A percentile compares a stretch with the other conserved stretches of the same genome.
Conservation (phyloP, 345 rosid species). For the Xanthoceras sorbifolium region DNA sequence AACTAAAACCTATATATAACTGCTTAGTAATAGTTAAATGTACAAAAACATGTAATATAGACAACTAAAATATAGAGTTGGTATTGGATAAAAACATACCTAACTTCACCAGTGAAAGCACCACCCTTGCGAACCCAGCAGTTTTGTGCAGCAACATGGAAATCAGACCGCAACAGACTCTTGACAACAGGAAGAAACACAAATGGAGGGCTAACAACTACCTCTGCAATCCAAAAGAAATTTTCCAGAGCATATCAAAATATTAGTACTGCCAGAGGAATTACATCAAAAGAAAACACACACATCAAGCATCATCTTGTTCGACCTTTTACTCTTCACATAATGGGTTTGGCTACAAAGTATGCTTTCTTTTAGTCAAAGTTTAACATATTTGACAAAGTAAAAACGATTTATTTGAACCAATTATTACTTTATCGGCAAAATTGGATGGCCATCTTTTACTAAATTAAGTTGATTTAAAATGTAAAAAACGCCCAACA, state of each 20-base stretch:
- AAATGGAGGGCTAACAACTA: conserved; percentile 75
- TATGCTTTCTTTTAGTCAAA: too few relatives aligned
- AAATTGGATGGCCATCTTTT: too few relatives aligned
- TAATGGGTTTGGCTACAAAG: too few relatives aligned
- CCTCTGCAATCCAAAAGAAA: conserved; percentile 46
- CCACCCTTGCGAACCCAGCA: conserved; percentile 78
- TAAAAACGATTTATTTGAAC: neutral
- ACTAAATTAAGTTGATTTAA: neutral
- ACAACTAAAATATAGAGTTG: neutral
- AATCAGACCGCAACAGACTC: conserved; percentile 48
- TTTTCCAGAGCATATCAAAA: neutral
- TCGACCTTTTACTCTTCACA: neutral
- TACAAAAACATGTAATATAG: neutral
- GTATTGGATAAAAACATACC: conserved; percentile 34
- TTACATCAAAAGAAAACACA: neutral
- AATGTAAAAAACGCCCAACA: neutral
- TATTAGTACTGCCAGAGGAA: neutral
- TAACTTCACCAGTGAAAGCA: conserved; percentile 70
- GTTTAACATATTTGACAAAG: too few relatives aligned
- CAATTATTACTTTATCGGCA: neutral
- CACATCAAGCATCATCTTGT: neutral
- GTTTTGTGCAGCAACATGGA: conserved; percentile 69
- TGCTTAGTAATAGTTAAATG: neutral
- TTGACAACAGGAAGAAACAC: conserved; percentile 60
- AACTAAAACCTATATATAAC: neutral